Percentiles rank a stretch among this genome's conserved stretches.
These are phyloP conservation scores for Acacia acuminata DNA, from an alignment of 306 rosid genomes.

Conservation along the genomic window DNA sequence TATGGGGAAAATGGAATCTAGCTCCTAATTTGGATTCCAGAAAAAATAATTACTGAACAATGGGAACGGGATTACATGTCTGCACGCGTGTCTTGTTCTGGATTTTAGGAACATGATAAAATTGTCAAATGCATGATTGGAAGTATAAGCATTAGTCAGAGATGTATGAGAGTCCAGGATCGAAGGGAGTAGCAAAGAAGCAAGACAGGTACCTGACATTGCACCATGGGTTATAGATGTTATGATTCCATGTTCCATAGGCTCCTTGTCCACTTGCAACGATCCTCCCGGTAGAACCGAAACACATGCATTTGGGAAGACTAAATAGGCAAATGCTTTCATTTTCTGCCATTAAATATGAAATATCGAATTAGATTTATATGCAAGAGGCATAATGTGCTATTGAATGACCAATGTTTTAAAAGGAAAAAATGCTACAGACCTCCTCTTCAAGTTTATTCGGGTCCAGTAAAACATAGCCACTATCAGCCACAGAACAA, in stretches of 20 bases:
- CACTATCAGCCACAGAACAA: conserved; percentile 73
- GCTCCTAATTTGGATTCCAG: conserved; percentile 7
- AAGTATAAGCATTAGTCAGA: not conserved
- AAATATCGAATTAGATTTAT: conserved; percentile 32
- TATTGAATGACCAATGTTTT: conserved; percentile 1
- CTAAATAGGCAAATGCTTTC: conserved; percentile 79
- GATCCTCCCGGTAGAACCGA: conserved; percentile 55
- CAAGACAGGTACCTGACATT: conserved; percentile 68
- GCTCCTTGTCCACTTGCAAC: conserved; percentile 48
- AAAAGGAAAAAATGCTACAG: not conserved
- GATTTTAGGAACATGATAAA: not conserved
- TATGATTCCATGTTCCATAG: conserved; percentile 77
- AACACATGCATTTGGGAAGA: conserved; percentile 73
- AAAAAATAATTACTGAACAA: not conserved
- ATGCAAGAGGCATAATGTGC: conserved; percentile 4
- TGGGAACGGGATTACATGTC: no score
- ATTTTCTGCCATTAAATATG: conserved; percentile 56
- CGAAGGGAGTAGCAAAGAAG: not conserved
- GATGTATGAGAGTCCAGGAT: not conserved
- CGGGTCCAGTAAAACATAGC: conserved; percentile 75
- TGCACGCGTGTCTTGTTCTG: not conserved
- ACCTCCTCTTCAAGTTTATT: conserved; percentile 96
- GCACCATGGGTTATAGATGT: conserved; percentile 91
- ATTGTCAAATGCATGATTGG: not conserved
- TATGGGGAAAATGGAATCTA: not conserved